phyloP scores from a whole-genome alignment of 139 green algal species.

The Closterium sp. region DNA sequence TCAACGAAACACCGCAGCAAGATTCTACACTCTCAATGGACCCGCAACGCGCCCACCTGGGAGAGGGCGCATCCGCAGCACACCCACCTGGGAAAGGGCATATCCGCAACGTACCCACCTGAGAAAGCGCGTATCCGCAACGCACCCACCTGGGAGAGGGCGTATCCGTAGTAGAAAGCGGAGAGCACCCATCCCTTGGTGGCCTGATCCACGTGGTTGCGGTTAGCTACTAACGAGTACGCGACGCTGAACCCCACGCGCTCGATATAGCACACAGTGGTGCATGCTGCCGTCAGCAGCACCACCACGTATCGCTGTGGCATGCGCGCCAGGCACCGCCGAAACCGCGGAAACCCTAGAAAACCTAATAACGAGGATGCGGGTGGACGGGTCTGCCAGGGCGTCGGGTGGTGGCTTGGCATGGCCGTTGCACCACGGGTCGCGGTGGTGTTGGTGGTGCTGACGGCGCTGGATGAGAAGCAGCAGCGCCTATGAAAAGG shows the following conservation, averaged over 20 bases:
- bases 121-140: not conserved
- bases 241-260: slow-evolving; percentile 92
- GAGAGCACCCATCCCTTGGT: slow-evolving; percentile 83
- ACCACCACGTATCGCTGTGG: slow-evolving; percentile 40
- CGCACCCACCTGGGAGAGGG: slow-evolving; percentile 73
- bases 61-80: too few species aligned
- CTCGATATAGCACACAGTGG: slow-evolving; percentile 85
- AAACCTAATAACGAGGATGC: not conserved
- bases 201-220: slow-evolving; percentile 54
- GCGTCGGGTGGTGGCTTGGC: not conserved
- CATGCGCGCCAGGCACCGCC: not conserved
- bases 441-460: not conserved
- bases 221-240: slow-evolving; percentile 77
- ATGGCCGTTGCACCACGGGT: too few species aligned
- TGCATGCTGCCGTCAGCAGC: slow-evolving; percentile 71
- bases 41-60: too few species aligned
- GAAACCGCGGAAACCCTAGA: not conserved
- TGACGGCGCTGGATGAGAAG: not conserved
- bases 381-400: not conserved
- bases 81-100: too few species aligned
- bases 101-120: not conserved
- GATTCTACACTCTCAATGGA: too few species aligned
- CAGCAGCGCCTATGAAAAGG: not conserved
- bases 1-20: too few species aligned
- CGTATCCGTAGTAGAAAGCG: slow-evolving; percentile 96